Evolutionary conservation across 805 yeast genomes (phyloP), one percentile per base, ranked within the genome.

Genomic region (Lipomyces orientalis): DNA sequence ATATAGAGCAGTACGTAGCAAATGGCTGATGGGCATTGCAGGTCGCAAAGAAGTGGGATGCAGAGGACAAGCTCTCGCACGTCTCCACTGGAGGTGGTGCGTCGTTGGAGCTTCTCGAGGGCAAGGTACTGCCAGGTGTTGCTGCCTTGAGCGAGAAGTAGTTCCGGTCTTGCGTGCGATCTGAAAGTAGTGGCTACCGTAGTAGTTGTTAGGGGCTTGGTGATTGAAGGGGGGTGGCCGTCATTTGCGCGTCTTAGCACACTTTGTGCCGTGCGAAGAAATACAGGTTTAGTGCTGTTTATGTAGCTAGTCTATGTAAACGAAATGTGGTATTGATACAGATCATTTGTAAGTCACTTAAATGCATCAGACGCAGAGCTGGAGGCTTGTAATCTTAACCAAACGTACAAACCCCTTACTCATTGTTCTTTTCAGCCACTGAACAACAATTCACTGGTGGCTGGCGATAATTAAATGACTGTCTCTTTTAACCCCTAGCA

Each of bases 41-140:
- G 69, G 70, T 93, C 75, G 97, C 97, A 79, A 94, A 94, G 92
- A 95, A 95, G 87, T 95, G 84, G 84, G 97, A 97, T 80, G 97
- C 89, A 74, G 93, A 91, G 76, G 97, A 91, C 80, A 91, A 95
- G 86, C 87, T 95, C 78, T 92, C 98, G 63, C 99, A 95, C 83
- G 97, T 95, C 75, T 94, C 98, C 75, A 95, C 99, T 73, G 99
- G 99, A 85, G 99, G 99, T 85, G 99, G 99, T 87, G 99, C 99
- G 75, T 94, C 98, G 72, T 88, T 95, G 81, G 99, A 95, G 85
- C 89, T 95, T 80, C 88, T 95, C 80, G 99, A 95, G 86, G 99
- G 99, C 85, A 95, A 95, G 88, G 95, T 86, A 76, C 87, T 95
- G 78, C 99, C 99, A 77, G 99, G 99, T 88, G 98, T 95, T 76